Evolutionary conservation across 1,139 yeast genomes (phyloP), one percentile per base, ranked within the genome.

Genomic region (Pichia sp.): DNA sequence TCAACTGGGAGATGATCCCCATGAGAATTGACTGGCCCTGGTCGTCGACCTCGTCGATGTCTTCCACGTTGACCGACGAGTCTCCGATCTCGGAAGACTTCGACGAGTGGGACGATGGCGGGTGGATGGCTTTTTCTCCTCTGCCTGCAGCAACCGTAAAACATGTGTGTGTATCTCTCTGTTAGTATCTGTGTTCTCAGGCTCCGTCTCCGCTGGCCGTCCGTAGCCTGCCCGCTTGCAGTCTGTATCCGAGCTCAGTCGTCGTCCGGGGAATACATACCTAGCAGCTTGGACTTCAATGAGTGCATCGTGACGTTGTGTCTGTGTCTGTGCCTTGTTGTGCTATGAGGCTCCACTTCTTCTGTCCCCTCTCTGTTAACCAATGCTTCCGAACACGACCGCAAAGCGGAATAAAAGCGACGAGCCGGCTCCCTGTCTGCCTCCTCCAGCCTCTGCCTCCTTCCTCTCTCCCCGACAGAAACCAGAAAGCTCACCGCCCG

Each of bases 1-100:
- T 82, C 67, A 93, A 77, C 71, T 92, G 98, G 23, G 96, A 76
- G 56, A 93, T 92, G 55, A 93, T 89, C 13, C 93, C 90, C 76
- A 88, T 75, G 54, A 93, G 74, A 53, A 93, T 90, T 52, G 84
- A 86, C 70, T 90, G 96, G 32, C 92, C 92, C 58, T 92, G 93
- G 56, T 84, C 90, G 66, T 90, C 97, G 47, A 92, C 81, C 67
- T 92, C 98, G 69, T 92, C 98, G 50, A 90, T 80, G 69, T 90
- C 97, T 68, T 84, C 90, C 16, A 68, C 68, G 51, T 65, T 55
- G 2, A 32, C 56, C 15, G 53, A 19, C n/a, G 59, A 8, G 15
- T 42, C 45, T 32, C 52, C 40, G 13, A 53, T 15, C 30, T 36
- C 47, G 31, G 53, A 36, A 11, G 53, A 23, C 29, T 36, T 36